These are phyloP conservation scores for Biscutella auriculata DNA, from an alignment of 441 rosid species.

Conservation along the genomic window DNA sequence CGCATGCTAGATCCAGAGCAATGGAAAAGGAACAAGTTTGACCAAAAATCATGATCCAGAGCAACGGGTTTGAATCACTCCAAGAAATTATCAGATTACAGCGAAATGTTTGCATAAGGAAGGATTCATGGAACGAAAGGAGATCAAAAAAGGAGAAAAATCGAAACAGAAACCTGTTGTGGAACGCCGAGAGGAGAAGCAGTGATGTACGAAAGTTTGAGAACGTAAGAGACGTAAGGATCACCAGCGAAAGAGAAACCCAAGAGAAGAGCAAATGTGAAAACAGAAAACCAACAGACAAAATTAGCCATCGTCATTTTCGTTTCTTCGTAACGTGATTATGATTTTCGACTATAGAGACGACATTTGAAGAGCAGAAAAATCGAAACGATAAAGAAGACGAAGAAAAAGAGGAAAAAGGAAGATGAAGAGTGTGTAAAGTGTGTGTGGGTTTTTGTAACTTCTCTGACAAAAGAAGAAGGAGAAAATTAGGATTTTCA, in stretches of 20 bases:
- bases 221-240: constrained; percentile 41
- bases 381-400: not conserved
- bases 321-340: not conserved
- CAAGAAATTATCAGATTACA: not conserved
- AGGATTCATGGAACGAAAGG: no score
- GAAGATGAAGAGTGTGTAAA: constrained; percentile 23
- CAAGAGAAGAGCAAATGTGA: constrained; percentile 29
- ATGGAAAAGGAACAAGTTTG: not conserved
- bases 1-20: not conserved
- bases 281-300: constrained; percentile 10
- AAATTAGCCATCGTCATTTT: constrained; percentile 10
- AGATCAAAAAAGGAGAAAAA: not conserved
- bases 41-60: not conserved
- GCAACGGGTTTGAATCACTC: no score
- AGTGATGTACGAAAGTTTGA: constrained; percentile 50
- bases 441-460: constrained; percentile 15
- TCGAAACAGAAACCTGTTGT: constrained; percentile 46
- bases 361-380: not conserved
- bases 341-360: not conserved
- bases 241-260: constrained; percentile 47
- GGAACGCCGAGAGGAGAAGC: constrained; percentile 79
- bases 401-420: not conserved
- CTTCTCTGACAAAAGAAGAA: constrained; percentile 10
- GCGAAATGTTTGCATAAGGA: not conserved
- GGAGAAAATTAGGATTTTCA: not conserved